A percentile compares a stretch with the other conserved stretches of the same genome.
Evolutionary conservation across 305 asterid genomes (phyloP).

Genomic region (Solanum hybrid): DNA sequence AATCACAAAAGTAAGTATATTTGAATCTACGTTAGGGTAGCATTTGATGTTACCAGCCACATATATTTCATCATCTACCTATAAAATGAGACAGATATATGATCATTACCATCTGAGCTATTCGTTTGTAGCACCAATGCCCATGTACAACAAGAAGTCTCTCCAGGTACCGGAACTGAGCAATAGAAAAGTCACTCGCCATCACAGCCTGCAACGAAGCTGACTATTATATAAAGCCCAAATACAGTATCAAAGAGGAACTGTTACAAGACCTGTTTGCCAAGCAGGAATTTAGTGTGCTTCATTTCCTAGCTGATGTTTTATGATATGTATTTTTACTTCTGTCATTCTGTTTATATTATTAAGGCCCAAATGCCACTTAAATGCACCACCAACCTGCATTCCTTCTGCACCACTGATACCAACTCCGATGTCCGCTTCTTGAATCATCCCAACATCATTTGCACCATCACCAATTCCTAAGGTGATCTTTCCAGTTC

Average conservation of each 20-base stretch:
- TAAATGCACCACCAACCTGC: constrained; percentile 54
- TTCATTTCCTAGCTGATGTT: background rate
- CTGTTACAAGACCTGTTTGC: background rate
- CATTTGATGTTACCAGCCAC: background rate
- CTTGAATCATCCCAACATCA: constrained; percentile 99
- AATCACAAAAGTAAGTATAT: background rate
- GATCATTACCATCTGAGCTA: constrained; percentile 72
- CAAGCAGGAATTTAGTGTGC: background rate
- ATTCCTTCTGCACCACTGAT: constrained; percentile 97
- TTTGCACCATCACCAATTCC: constrained; percentile 98
- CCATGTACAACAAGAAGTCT: constrained; percentile 87
- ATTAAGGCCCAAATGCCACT: background rate
- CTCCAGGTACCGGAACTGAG: constrained; percentile 84
- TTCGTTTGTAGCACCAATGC: constrained; percentile 96
- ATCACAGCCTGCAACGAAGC: constrained; percentile 79
- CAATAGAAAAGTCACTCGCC: constrained; percentile 91
- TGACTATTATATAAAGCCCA: constrained; percentile 17
- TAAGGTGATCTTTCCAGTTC: constrained; percentile 76
- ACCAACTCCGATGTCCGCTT: constrained; percentile 93
- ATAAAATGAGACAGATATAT: background rate
- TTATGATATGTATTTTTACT: background rate
- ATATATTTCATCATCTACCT: background rate
- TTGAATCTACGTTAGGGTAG: background rate
- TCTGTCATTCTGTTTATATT: background rate
- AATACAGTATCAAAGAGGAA: background rate